Evolutionary conservation across 2,329 filamentous ascomycete genomes (phyloP).

Genomic region (Penicillium capsulatum): DNA sequence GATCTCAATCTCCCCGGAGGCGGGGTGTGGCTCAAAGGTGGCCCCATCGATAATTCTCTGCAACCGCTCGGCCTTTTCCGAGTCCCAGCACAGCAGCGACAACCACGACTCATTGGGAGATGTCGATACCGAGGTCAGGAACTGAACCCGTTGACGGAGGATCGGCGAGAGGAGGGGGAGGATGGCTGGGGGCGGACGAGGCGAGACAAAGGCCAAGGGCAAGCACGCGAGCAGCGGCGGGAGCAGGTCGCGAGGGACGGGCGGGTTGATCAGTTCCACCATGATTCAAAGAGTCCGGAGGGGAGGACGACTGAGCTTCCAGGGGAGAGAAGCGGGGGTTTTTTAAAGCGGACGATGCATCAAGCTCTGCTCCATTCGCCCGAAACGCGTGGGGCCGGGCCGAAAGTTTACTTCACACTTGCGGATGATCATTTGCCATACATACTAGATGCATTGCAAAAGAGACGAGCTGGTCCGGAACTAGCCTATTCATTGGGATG

Average conservation of each 20-base stretch:
- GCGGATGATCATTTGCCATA: not conserved
- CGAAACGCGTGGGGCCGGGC: conserved; percentile 7
- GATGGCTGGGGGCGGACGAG: conserved; percentile 56
- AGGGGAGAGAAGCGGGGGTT: too few species aligned
- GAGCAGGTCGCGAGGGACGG: conserved; percentile 54
- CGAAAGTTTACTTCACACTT: conserved; percentile 4
- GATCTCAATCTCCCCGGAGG: conserved; percentile 62
- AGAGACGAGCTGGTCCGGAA: too few species aligned
- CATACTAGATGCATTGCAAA: too few species aligned
- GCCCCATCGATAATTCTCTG: conserved; percentile 52
- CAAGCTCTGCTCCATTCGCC: conserved; percentile 7
- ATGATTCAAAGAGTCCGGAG: conserved; percentile 33
- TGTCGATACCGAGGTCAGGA: conserved; percentile 47
- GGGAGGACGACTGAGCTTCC: not conserved
- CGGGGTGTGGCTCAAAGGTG: conserved; percentile 59
- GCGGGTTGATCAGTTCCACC: conserved; percentile 53
- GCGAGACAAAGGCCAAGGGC: conserved; percentile 57
- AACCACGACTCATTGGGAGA: conserved; percentile 54
- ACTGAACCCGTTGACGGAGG: conserved; percentile 58
- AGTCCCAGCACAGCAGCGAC: conserved; percentile 57
- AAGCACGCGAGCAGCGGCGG: conserved; percentile 62
- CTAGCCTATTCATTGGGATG: too few species aligned
- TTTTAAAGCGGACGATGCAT: not conserved
- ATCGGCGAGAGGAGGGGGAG: conserved; percentile 60
- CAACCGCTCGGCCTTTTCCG: conserved; percentile 49